A percentile compares a stretch with the other conserved stretches of the same genome.
Conservation (phyloP, 139 green algal species). For the Edaphochlamys debaryana region DNA sequence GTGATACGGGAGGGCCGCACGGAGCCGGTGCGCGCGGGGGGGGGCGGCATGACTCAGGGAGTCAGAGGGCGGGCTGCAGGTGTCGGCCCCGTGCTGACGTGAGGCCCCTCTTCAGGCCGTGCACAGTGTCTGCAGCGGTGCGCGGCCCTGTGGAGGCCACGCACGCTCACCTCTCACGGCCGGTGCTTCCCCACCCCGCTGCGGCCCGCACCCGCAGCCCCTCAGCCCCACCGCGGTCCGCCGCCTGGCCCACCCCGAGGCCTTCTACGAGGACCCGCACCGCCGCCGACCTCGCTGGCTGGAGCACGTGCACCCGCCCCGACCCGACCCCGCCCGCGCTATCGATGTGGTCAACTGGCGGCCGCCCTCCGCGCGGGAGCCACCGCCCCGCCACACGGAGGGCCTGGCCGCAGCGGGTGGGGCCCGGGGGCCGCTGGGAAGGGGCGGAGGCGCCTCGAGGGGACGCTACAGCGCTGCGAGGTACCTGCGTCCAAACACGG, state of each 20-base stretch:
- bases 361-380: not conserved
- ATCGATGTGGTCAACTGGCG: not conserved
- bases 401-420: slow-evolving; percentile 9
- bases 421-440: too few relatives aligned
- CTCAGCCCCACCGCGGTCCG: slow-evolving; percentile 19
- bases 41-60: not conserved
- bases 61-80: not conserved
- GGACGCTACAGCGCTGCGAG: not conserved
- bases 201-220: not conserved
- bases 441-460: not conserved
- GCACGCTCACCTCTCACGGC: too few relatives aligned
- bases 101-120: too few relatives aligned
- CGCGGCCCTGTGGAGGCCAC: too few relatives aligned
- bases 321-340: not conserved
- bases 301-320: slow-evolving; percentile 26
- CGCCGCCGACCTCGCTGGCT: not conserved
- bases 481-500: too few relatives aligned
- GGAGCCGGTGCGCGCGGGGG: not conserved
- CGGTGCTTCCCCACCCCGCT: too few relatives aligned
- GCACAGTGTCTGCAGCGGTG: too few relatives aligned
- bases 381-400: not conserved
- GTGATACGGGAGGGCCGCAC: slow-evolving; percentile 19
- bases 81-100: too few relatives aligned
- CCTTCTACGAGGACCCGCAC: slow-evolving; percentile 9
- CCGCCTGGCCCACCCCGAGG: not conserved